phyloP scores from a whole-genome alignment of 2,329 filamentous ascomycete species.

The Pochonia chlamydosporia region DNA sequence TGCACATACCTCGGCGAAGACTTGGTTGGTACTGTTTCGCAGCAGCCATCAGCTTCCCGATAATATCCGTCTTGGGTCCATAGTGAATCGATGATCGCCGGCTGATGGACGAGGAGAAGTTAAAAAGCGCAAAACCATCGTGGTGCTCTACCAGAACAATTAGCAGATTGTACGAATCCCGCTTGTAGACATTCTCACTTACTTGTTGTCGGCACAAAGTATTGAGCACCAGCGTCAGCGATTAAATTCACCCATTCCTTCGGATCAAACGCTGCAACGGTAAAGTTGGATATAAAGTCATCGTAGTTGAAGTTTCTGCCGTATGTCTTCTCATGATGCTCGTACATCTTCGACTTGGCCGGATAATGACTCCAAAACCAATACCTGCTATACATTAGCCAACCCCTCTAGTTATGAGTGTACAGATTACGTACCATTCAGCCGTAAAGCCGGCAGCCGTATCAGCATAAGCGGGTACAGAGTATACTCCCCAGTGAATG shows the following conservation, averaged over 20 bases:
- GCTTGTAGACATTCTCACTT: neutral
- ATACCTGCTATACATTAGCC: constrained; percentile 20
- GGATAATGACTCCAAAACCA: neutral
- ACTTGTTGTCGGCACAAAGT: constrained; percentile 36
- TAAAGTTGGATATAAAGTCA: constrained; percentile 48
- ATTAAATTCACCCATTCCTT: constrained; percentile 49
- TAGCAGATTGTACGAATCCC: neutral
- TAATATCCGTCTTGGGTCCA: constrained; percentile 23
- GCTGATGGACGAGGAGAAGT: constrained; percentile 22
- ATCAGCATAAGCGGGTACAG: constrained; percentile 50
- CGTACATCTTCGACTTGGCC: constrained; percentile 23
- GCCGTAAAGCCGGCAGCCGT: constrained; percentile 29
- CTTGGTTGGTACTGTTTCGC: constrained; percentile 3
- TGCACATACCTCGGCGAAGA: neutral
- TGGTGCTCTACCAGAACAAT: constrained; percentile 31
- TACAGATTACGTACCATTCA: constrained; percentile 36
- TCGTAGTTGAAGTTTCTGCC: constrained; percentile 47
- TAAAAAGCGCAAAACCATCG: constrained; percentile 38
- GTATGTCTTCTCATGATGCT: constrained; percentile 38
- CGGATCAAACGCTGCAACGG: constrained; percentile 39
- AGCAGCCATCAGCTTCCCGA: constrained; percentile 32
- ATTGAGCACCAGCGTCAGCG: constrained; percentile 42
- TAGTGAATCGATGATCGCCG: constrained; percentile 35
- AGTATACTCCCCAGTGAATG: constrained; percentile 53
- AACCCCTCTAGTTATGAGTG: neutral